Conservation (phyloP, 2,329 filamentous ascomycete species). For the Esteya vermicola region DNA sequence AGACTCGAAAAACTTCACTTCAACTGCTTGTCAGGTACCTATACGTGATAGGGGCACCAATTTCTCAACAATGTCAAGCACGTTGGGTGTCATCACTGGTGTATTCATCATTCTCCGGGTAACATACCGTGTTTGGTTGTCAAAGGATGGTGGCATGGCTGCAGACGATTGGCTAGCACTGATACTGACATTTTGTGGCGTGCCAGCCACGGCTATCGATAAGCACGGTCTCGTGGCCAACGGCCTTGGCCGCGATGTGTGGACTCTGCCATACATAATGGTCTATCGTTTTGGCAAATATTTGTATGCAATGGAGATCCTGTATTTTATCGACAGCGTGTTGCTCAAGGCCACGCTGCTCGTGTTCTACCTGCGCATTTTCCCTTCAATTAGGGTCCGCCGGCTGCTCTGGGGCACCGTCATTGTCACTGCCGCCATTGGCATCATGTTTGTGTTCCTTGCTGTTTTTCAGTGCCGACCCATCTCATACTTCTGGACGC, state of each 20-base stretch:
- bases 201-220: constrained; percentile 16
- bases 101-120: constrained; percentile 24
- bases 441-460: constrained; percentile 25
- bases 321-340: constrained; percentile 31
- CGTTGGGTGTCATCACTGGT: constrained; percentile 19
- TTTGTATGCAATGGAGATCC: constrained; percentile 23
- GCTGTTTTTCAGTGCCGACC: constrained; percentile 36
- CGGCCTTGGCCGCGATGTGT: constrained; percentile 35
- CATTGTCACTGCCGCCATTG: constrained; percentile 22
- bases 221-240: constrained; percentile 17
- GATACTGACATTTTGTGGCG: too few species aligned
- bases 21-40: constrained; percentile 13
- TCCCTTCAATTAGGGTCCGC: constrained; percentile 24
- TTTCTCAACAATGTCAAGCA: constrained; percentile 16
- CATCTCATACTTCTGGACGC: constrained; percentile 34
- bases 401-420: constrained; percentile 26
- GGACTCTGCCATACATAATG: constrained; percentile 26
- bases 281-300: constrained; percentile 28
- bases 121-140: constrained; percentile 17
- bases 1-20: constrained; percentile 14
- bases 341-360: constrained; percentile 36
- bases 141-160: constrained; percentile 16
- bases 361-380: constrained; percentile 40
- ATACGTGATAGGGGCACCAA: constrained; percentile 17
- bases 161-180: constrained; percentile 22